Base-by-base conservation (phyloP, 2,329 filamentous ascomycete genomes). In the Trichoderma cornu-damae region DNA sequence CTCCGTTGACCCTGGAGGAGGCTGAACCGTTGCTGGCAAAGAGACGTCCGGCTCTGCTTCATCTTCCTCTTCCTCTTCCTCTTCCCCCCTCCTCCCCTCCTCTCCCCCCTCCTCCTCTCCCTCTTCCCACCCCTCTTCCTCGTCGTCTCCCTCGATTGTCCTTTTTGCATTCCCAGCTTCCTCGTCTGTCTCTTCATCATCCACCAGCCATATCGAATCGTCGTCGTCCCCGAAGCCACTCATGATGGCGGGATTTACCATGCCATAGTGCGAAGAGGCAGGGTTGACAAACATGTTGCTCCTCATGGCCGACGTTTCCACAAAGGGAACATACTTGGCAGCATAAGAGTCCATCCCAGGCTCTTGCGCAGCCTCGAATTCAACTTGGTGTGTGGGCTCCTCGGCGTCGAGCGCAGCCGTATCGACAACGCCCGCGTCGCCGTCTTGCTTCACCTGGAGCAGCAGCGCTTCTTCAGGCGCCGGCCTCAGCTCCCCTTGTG, bases 201-300 rank as follows among this genome's bases (percentile, higher is more conserved):
- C 67, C 3, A 67, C 64, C 4, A 65, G 65, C 67, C 61, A 68
- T 35, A 65, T 64, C 26, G 61, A 67, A 6, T 55, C 51, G n/a
- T 65, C 69, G 5, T 72, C 69, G n/a, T 63, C 63, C 14, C 64
- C 68, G 40, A 71, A 72, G 2, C 65, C 65, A 14, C 61, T 61
- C 59, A 70, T 66, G 12, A 71, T 69, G 14, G 64, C 64, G 4
- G 68, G 62, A 46, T 65, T 72, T 18, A 72, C 59, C 5, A 62
- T 61, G 7, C 67, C 66, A 46, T 73, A 72, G 20, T 68, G 53
- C 9, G 61, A 61, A 24, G 63, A 57, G 14, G 61, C 57, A 4
- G 61, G 35, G 9, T 59, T 37, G 5, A 61, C 64, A 26, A 67
- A 64, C 66, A 70, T 71, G 56, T 65, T 66, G 58, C 57, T 65